phyloP scores from a whole-genome alignment of 768 basidiomycete species.

The Podaxis sp. region DNA sequence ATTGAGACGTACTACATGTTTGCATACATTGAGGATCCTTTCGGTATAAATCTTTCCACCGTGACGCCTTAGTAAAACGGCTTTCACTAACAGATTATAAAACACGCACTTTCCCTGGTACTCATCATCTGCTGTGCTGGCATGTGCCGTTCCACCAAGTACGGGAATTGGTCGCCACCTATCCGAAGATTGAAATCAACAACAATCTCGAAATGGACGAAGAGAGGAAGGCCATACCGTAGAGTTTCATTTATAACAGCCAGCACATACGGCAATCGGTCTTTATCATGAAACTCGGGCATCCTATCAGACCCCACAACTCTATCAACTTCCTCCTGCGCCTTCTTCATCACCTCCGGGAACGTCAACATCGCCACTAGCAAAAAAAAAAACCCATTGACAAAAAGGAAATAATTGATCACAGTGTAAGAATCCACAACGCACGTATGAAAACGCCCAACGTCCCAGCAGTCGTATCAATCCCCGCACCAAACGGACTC shows the following conservation, averaged over 20 bases:
- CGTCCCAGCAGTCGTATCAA: constrained; percentile 21
- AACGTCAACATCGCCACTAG: constrained; percentile 28
- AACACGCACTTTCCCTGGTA: constrained; percentile 27
- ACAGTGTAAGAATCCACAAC: neutral
- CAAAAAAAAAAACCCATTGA: neutral
- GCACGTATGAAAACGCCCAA: constrained; percentile 18
- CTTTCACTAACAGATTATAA: neutral
- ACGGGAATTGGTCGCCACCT: constrained; percentile 27
- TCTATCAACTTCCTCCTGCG: constrained; percentile 30
- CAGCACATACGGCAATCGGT: constrained; percentile 20
- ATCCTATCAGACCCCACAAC: constrained; percentile 26
- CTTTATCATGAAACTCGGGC: constrained; percentile 26
- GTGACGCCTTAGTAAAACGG: neutral
- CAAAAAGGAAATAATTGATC: neutral
- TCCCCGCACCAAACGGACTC: constrained; percentile 28
- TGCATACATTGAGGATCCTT: constrained; percentile 25
- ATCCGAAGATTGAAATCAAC: neutral
- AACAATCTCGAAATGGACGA: neutral
- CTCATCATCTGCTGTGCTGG: constrained; percentile 31
- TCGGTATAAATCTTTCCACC: constrained; percentile 27
- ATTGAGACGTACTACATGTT: constrained; percentile 23
- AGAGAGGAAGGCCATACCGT: neutral
- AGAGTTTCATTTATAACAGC: constrained; percentile 21
- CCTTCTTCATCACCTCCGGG: constrained; percentile 25
- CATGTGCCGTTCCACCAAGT: constrained; percentile 31